Evolutionary conservation across 2,329 filamentous ascomycete genomes (phyloP).

Genomic region (Thielaviopsis populi): DNA sequence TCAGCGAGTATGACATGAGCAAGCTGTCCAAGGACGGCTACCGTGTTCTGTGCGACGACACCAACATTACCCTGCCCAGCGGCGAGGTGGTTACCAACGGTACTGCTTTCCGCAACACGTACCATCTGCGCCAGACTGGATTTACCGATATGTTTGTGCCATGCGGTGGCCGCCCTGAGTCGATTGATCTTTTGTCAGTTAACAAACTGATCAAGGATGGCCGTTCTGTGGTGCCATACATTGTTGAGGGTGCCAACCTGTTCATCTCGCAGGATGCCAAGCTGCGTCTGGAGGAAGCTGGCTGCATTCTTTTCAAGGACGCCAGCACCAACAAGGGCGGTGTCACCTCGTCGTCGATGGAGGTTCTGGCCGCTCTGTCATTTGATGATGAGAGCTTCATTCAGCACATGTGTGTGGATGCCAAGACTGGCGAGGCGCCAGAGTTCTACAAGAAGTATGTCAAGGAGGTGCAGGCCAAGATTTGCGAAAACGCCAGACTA

Average conservation of each 20-base stretch:
- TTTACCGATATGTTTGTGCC: slow-evolving; percentile 84
- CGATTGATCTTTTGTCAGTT: slow-evolving; percentile 81
- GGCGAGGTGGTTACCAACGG: slow-evolving; percentile 84
- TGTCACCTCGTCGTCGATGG: slow-evolving; percentile 90
- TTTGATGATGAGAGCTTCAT: slow-evolving; percentile 84
- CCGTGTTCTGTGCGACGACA: slow-evolving; percentile 82
- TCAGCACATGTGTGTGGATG: slow-evolving; percentile 83
- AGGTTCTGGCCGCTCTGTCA: slow-evolving; percentile 84
- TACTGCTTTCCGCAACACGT: slow-evolving; percentile 92
- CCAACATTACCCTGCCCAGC: slow-evolving; percentile 68
- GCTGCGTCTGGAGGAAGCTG: slow-evolving; percentile 84
- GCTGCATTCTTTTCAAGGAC: slow-evolving; percentile 92
- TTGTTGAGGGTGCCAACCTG: slow-evolving; percentile 93
- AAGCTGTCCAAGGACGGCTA: slow-evolving; percentile 84
- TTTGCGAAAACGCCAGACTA: slow-evolving; percentile 76
- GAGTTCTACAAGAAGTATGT: slow-evolving; percentile 92
- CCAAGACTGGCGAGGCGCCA: slow-evolving; percentile 51
- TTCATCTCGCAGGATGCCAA: slow-evolving; percentile 99
- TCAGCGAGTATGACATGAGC: slow-evolving; percentile 65
- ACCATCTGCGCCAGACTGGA: slow-evolving; percentile 68
- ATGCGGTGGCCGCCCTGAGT: slow-evolving; percentile 90
- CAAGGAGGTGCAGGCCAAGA: slow-evolving; percentile 76
- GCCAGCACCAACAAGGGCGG: slow-evolving; percentile 97
- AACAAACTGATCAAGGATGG: slow-evolving; percentile 79
- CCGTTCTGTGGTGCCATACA: slow-evolving; percentile 78